Percentiles rank a stretch among this genome's conserved stretches.
Conservation (phyloP, 495 filamentous ascomycete genomes). For the Lindgomyces ingoldianus region DNA sequence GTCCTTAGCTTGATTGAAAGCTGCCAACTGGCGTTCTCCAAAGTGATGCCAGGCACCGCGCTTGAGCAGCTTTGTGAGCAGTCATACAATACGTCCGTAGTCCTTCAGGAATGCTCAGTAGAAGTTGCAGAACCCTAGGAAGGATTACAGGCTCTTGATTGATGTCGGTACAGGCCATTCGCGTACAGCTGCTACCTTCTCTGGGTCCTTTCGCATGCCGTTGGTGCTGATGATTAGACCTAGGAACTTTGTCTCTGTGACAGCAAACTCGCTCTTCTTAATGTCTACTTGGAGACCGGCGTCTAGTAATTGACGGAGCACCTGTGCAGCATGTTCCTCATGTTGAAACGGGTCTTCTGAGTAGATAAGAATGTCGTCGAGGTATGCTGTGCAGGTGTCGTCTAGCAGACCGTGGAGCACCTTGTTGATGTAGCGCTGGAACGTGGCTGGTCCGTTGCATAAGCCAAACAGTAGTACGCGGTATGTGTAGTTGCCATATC, state of each 20-base stretch:
- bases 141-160: conserved; percentile 34
- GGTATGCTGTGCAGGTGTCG: conserved; percentile 37
- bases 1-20: conserved; percentile 41
- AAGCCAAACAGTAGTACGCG: conserved; percentile 44
- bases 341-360: conserved; percentile 15
- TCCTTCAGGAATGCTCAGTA: conserved; percentile 42
- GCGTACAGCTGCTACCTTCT: background rate
- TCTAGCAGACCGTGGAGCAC: conserved; percentile 37
- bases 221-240: conserved; percentile 7
- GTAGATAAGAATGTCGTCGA: conserved; percentile 40
- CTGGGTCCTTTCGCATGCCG: conserved; percentile 4
- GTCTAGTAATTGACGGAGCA: conserved; percentile 23
- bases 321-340: conserved; percentile 9
- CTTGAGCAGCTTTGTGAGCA: conserved; percentile 15
- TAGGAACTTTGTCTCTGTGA: conserved; percentile 17
- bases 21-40: conserved; percentile 37
- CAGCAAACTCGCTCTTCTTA: conserved; percentile 41
- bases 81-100: conserved; percentile 30
- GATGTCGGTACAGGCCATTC: conserved; percentile 1
- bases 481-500: conserved; percentile 42
- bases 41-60: conserved; percentile 50
- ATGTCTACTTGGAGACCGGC: conserved; percentile 35
- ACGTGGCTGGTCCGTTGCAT: conserved; percentile 34
- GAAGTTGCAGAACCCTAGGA: conserved; percentile 47
- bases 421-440: conserved; percentile 43